A percentile compares a stretch with the other conserved stretches of the same genome.
phyloP scores from a whole-genome alignment of 768 basidiomycete species.

The Butyriboletus loyo region DNA sequence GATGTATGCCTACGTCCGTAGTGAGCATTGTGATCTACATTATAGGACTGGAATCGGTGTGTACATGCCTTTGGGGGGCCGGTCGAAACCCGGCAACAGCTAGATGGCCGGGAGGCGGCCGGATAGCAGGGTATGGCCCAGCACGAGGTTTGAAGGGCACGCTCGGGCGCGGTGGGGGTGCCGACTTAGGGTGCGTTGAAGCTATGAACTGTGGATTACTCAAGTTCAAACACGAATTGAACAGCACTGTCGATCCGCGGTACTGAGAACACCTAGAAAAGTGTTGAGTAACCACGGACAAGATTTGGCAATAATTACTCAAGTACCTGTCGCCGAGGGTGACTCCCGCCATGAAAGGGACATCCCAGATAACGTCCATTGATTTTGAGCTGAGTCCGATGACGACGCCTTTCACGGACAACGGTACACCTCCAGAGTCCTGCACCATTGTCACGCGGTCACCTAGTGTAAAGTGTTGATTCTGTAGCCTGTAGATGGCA shows the following conservation, averaged over 20 bases:
- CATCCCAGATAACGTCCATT: slow-evolving; percentile 97
- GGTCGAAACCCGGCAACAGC: slow-evolving; percentile 67
- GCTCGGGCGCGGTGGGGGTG: slow-evolving; percentile 45
- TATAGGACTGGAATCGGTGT: neutral
- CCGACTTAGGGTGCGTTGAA: slow-evolving; percentile 59
- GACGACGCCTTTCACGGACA: slow-evolving; percentile 91
- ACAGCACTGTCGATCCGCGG: slow-evolving; percentile 85
- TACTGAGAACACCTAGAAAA: slow-evolving; percentile 78
- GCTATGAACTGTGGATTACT: slow-evolving; percentile 82
- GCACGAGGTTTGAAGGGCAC: slow-evolving; percentile 63
- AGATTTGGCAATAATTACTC: neutral
- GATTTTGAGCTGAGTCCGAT: slow-evolving; percentile 82
- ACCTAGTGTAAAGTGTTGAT: slow-evolving; percentile 83
- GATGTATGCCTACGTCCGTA: slow-evolving; percentile 29
- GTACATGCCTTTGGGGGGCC: slow-evolving; percentile 33
- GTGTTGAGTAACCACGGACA: neutral
- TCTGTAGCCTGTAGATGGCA: slow-evolving; percentile 83
- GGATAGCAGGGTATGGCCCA: slow-evolving; percentile 63
- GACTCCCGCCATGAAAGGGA: slow-evolving; percentile 88
- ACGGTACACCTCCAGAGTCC: slow-evolving; percentile 89
- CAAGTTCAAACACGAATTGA: slow-evolving; percentile 87
- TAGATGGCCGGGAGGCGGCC: slow-evolving; percentile 50
- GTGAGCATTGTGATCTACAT: neutral
- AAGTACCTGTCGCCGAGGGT: slow-evolving; percentile 78
- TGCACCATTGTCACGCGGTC: slow-evolving; percentile 96